Base-by-base conservation (phyloP, 2,329 filamentous ascomycete genomes). In the Eutypa lata region DNA sequence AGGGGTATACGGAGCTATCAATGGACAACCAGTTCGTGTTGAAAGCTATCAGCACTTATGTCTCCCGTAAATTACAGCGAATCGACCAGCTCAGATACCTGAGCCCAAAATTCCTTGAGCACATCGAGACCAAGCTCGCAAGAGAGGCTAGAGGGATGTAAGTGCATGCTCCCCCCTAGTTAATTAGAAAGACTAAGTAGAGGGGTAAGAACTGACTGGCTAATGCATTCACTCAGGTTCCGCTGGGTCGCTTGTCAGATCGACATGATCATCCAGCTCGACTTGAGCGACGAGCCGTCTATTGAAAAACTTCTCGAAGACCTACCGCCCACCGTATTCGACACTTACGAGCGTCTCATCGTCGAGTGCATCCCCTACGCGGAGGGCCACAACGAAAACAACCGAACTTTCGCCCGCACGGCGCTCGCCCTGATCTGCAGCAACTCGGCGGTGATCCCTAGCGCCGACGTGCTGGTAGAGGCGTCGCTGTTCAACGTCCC, bases 231-330 rank as follows among this genome's bases (percentile, higher is more conserved):
- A 46, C 31, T 21, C 28, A 66, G 61, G 64, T 66, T 65, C 14
- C 63, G 63, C 44, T 66, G 62, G 62, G 63, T 61, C 5, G 56
- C 58, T 19, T 65, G 64, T 38, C 62, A 66, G 42, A 54, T 66
- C 7, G 62, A 65, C 47, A 56, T 62, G 5, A 47, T 66, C 28
- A 59, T 60, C 33, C 28, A 33, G 21, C n/a, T 51, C 52, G 56
- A 40, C 42, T 51, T 54, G 22, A 47, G 50, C 37, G 51, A 57
- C 16, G 31, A 38, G 19, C 43, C 53, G 3, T 37, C 16, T 16
- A 57, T 65, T 19, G n/a, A 42, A 4, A 13, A 49, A 8, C 47
- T 59, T n/a, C 51, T 66, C 7, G 16, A 22, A 1, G 46, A 53
- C 35, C 50, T 65, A 7, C 63, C 61, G 2, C 35, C 54, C 2